A percentile compares a stretch with the other conserved stretches of the same genome.
Conservation (phyloP, 805 yeast genomes). For the Lipomyces yamanashiensis region DNA sequence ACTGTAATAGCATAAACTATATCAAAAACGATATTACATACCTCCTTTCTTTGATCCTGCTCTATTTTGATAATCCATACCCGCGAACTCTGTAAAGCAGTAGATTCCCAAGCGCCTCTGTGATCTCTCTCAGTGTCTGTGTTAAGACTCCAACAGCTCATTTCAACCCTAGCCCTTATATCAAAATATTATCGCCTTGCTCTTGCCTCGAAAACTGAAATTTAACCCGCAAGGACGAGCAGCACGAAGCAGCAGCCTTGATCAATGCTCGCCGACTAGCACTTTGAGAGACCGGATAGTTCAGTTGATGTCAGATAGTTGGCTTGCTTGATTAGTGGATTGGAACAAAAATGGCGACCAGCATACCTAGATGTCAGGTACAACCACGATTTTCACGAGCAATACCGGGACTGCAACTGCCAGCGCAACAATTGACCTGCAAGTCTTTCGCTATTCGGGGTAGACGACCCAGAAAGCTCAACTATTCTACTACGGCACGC, state of each 20-base stretch:
- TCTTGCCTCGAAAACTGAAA: not conserved
- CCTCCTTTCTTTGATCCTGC: constrained; percentile 87
- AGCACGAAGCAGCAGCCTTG: not conserved
- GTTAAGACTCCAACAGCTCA: not conserved
- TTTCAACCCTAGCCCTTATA: not conserved
- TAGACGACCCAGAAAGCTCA: not conserved
- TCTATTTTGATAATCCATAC: constrained; percentile 86
- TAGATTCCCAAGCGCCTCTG: too few species aligned
- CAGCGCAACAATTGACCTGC: not conserved
- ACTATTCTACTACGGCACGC: not conserved
- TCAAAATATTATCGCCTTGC: constrained; percentile 2
- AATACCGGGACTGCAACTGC: not conserved
- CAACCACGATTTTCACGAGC: not conserved
- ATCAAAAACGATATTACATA: constrained; percentile 20
- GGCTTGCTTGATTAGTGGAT: not conserved
- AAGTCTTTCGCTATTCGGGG: not conserved
- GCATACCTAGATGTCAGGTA: not conserved
- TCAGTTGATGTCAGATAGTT: not conserved
- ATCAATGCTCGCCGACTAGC: not conserved
- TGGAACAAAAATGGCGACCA: not conserved
- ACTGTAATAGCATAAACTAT: not conserved
- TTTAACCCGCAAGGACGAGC: not conserved
- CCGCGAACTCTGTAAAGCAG: not conserved
- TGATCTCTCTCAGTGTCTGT: not conserved
- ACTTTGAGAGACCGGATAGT: not conserved